Conservation (phyloP, 805 yeast species). For the Ogataea henricii region DNA sequence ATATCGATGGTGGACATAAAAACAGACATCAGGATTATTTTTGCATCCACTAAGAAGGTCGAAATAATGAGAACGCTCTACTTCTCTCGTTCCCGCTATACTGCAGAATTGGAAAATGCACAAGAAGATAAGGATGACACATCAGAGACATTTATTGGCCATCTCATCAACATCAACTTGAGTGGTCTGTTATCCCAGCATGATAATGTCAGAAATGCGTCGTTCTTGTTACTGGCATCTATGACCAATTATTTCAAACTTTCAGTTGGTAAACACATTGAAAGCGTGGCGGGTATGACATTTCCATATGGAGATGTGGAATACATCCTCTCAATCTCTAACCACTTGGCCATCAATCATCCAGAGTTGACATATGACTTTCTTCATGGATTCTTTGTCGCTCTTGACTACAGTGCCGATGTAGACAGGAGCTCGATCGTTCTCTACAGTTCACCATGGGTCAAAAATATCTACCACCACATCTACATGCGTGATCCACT, state of each 20-base stretch:
- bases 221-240: conserved; percentile 64
- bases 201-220: conserved; percentile 59
- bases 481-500: conserved; percentile 57
- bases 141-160: conserved; percentile 45
- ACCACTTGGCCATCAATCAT: conserved; percentile 52
- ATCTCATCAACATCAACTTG: conserved; percentile 62
- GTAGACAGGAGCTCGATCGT: conserved; percentile 44
- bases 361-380: conserved; percentile 66
- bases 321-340: conserved; percentile 58
- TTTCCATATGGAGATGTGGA: conserved; percentile 69
- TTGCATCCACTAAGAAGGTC: conserved; percentile 50
- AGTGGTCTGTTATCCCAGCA: conserved; percentile 66
- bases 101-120: conserved; percentile 21
- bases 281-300: conserved; percentile 57
- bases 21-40: conserved; percentile 39
- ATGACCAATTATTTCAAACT: conserved; percentile 60
- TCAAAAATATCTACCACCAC: conserved; percentile 59
- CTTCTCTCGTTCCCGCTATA: conserved; percentile 58
- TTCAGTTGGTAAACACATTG: conserved; percentile 57
- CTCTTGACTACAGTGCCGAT: conserved; percentile 44
- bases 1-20: conserved; percentile 44
- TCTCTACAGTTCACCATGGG: conserved; percentile 71
- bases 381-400: conserved; percentile 48
- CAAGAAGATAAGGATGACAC: conserved; percentile 40
- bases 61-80: conserved; percentile 74